Evolutionary conservation across 768 basidiomycete species (phyloP), one percentile per base, ranked within the genome.

Genomic region (Suillus alpinus): DNA sequence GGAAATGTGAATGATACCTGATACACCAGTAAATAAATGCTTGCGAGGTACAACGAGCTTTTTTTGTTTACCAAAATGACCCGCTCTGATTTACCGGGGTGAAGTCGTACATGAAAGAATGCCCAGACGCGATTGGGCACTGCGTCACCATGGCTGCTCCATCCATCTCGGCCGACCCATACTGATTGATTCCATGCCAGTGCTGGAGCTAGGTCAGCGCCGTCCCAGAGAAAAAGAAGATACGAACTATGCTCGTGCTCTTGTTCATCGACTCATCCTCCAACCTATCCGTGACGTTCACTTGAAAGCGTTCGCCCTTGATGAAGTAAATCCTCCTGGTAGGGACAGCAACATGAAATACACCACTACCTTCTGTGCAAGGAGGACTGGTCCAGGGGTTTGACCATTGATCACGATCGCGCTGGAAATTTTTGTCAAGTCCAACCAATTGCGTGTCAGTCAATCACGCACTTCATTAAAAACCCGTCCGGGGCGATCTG

Each of bases 121-220:
- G 37, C 2, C 69, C 72, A 0, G 78, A 67, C 4, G 67, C 62
- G 32, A 77, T 79, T 6, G 77, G 78, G 57, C 77, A 80, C 64
- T 78, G 76, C 20, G 75, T 79, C 13, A 81, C 76, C 61, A 77
- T 78, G 1, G 74, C 68, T 20, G 68, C 59, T 9, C 81, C 81
- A 58, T 83, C 81, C 59, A 78, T 77, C 50, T 72, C 75, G 2
- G 74, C 76, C 6, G 73, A 70, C 1, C 66, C 64, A 16, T 71
- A 53, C 60, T 81, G 80, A 59, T 77, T 76, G 18, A 81, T 53
- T 1, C 80, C 81, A 59, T 81, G 80, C 81, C 80, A 81, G 59
- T 18, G 36, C 56, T 46, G 13, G 44, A 20, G 18, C 43, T 20
- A 43, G 37, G 37, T 46, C 39, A 44, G 6, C 34, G 2, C 12